Base-by-base conservation (phyloP, 495 filamentous ascomycete genomes). In the Choiromyces venosus region DNA sequence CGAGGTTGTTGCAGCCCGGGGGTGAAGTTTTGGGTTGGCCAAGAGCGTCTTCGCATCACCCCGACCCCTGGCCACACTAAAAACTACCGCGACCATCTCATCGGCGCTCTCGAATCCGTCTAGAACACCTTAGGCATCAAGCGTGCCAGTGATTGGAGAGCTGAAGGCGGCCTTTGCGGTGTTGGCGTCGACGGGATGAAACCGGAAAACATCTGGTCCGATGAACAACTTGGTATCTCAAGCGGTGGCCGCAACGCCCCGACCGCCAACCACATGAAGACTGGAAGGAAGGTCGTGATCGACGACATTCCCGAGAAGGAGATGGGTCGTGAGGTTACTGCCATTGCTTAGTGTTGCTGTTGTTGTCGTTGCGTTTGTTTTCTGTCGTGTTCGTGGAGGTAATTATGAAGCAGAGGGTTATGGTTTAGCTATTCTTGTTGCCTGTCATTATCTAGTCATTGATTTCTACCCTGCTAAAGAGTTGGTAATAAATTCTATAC, bases 11-110 rank as follows among this genome's bases (percentile, higher is more conserved):
- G n/a, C n/a, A n/a, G n/a, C n/a, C n/a, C n/a, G n/a, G n/a, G n/a
- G n/a, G n/a, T n/a, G n/a, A n/a, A n/a, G n/a, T n/a, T n/a, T n/a
- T n/a, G n/a, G 1, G 91, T 94, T 7, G 95, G 95, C 19, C 92
- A 99, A 84, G 95, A 99, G 84, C 91, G 95, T 39, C 87, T 99
- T 68, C 90, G 95, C 76, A 91, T 99, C 82, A 99, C 95, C 10
- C 95, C 95, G 0, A 99, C 95, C 14, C 95, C 95, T 0, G 95
- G 95, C 42, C 95, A 99, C 81, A 88, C 88, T 68, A 89, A 89
- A 81, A 86, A 91, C 74, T 93, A 89, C 82, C 91, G 92, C 71
- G 89, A 93, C 72, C 88, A 97, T 74, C 88, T 99, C 8, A 90
- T 97, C n/a, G 82, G 88, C 67, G 94, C 95, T 7, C 82, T 99